phyloP scores from a whole-genome alignment of 1,284 basidiomycete species.

The Mycosarcoma mackinlayi region DNA sequence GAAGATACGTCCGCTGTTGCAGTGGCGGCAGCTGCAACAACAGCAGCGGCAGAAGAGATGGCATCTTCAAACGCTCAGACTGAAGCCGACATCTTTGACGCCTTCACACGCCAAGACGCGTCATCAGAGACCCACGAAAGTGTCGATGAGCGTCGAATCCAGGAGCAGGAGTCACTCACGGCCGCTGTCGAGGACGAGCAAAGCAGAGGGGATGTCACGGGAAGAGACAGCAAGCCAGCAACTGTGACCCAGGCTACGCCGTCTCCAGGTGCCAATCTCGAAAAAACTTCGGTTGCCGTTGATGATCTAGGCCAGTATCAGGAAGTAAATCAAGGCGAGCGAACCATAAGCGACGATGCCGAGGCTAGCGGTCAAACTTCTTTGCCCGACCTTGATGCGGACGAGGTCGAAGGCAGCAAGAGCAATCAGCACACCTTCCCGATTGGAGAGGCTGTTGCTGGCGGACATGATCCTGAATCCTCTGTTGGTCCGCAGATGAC shows the following conservation, averaged over 20 bases:
- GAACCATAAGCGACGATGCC: background rate
- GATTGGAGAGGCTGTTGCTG: background rate
- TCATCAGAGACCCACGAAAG: constrained; percentile 2
- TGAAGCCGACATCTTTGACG: constrained; percentile 32
- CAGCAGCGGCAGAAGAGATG: background rate
- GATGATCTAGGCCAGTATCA: background rate
- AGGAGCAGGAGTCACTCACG: background rate
- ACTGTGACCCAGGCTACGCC: background rate
- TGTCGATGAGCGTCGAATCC: background rate
- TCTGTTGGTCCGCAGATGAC: background rate
- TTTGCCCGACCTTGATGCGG: background rate
- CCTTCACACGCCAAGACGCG: constrained; percentile 28
- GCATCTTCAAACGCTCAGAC: constrained; percentile 4
- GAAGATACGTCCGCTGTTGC: background rate
- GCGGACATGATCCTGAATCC: background rate
- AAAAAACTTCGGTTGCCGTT: background rate
- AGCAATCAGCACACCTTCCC: background rate
- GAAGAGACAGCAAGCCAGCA: background rate
- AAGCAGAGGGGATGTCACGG: background rate
- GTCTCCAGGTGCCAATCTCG: background rate
- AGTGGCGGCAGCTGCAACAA: too few relatives aligned
- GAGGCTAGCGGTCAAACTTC: background rate
- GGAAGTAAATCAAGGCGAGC: background rate
- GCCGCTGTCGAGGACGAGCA: background rate
- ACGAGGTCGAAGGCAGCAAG: background rate